These are phyloP conservation scores for Pseudisothecium myosuroides DNA, from an alignment of 225 moss, liverwort and hornwort species.

Conservation along the genomic window DNA sequence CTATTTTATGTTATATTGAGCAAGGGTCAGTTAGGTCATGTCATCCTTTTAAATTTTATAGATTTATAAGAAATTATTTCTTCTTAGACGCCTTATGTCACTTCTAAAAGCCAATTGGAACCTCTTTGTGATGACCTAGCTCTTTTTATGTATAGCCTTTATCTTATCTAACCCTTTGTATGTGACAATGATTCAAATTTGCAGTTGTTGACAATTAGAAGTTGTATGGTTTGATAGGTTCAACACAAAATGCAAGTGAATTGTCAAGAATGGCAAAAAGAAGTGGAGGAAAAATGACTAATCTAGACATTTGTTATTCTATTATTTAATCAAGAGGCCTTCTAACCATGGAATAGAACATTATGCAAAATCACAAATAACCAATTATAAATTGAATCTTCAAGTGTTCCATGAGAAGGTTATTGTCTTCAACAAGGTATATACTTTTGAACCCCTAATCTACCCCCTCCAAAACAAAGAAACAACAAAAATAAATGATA, in stretches of 20 bases:
- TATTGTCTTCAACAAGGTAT: not conserved
- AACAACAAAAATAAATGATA: not conserved
- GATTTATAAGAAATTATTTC: not conserved
- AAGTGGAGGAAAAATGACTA: not conserved
- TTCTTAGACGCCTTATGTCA: no score
- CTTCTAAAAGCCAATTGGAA: no score
- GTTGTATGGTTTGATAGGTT: not conserved
- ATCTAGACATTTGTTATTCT: not conserved
- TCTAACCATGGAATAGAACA: not conserved
- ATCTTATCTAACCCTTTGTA: not conserved
- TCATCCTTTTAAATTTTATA: no score
- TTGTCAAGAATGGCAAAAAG: not conserved
- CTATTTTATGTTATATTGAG: not conserved
- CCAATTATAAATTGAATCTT: not conserved
- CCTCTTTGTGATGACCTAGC: rapidly evolving
- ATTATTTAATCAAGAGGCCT: not conserved
- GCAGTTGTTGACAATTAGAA: rapidly evolving
- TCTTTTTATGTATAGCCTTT: no score
- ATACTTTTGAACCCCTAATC: not conserved
- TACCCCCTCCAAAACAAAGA: rapidly evolving
- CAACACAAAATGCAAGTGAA: not conserved
- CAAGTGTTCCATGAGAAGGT: rapidly evolving
- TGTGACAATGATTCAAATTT: not conserved
- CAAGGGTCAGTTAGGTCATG: not conserved
- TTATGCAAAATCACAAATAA: not conserved